A percentile compares a stretch with the other conserved stretches of the same genome.
Evolutionary conservation across 2,329 filamentous ascomycete genomes (phyloP).

Genomic region (Monilinia fructigena): DNA sequence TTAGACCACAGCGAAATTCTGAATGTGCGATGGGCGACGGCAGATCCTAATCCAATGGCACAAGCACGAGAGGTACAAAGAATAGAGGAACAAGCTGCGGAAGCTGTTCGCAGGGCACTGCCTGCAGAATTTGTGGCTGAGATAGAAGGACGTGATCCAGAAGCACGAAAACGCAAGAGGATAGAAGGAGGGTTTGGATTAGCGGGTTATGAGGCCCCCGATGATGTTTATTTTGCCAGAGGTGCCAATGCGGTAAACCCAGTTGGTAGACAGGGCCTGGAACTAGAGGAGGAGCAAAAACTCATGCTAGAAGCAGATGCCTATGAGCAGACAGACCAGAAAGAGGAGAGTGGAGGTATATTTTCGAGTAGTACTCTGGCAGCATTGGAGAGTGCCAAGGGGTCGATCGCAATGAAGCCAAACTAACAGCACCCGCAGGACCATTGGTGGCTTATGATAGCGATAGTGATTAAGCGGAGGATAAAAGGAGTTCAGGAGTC

Average conservation of each 20-base stretch:
- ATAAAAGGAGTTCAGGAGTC: constrained; percentile 27
- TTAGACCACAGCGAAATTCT: constrained; percentile 89
- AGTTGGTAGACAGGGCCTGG: constrained; percentile 56
- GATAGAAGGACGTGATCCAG: constrained; percentile 86
- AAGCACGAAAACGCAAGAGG: constrained; percentile 82
- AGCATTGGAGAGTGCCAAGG: constrained; percentile 63
- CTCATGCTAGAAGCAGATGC: constrained; percentile 53
- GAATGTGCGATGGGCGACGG: constrained; percentile 96
- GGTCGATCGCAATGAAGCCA: constrained; percentile 50
- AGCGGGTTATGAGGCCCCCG: constrained; percentile 76
- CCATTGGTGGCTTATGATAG: constrained; percentile 87
- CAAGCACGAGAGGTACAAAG: constrained; percentile 85
- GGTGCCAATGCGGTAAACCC: constrained; percentile 68
- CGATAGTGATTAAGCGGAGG: constrained; percentile 63
- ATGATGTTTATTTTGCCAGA: constrained; percentile 87
- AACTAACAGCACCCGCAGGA: constrained; percentile 58
- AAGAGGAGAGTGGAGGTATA: constrained; percentile 57
- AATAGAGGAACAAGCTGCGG: constrained; percentile 94
- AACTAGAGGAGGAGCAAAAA: constrained; percentile 61
- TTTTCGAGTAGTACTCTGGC: constrained; percentile 80
- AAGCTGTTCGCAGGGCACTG: constrained; percentile 83
- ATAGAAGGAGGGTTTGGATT: constrained; percentile 87
- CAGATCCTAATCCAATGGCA: constrained; percentile 92
- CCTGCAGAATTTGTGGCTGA: constrained; percentile 90
- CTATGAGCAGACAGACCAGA: constrained; percentile 43